Evolutionary conservation across 352 stramenopile genomes (phyloP).

Genomic region (Globisporangium megalacanthum): DNA sequence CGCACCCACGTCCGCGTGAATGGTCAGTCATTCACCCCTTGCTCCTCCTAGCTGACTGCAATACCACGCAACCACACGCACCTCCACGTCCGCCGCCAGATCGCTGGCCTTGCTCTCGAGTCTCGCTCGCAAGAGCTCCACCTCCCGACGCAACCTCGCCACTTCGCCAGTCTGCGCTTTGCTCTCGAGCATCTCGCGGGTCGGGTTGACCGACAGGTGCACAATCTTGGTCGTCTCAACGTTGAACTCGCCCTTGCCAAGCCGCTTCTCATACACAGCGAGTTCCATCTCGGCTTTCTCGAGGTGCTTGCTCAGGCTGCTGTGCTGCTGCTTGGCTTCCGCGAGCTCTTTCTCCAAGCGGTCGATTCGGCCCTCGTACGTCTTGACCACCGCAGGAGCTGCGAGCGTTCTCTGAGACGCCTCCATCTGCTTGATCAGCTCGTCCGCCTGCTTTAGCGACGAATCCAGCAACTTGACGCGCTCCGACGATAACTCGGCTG

Average conservation of each 20-base stretch:
- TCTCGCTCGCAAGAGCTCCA: constrained; percentile 42
- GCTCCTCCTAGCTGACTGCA: not conserved
- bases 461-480: constrained; percentile 39
- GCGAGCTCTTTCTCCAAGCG: constrained; percentile 40
- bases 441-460: constrained; percentile 40
- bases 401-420: constrained; percentile 25
- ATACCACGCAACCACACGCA: constrained; percentile 17
- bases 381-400: constrained; percentile 35
- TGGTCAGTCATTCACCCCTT: not conserved
- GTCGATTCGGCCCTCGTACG: constrained; percentile 43
- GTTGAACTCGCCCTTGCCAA: constrained; percentile 77
- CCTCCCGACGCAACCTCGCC: constrained; percentile 42
- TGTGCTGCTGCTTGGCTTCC: constrained; percentile 37
- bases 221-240: constrained; percentile 83
- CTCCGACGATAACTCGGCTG: constrained; percentile 19
- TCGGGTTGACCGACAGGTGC: constrained; percentile 82
- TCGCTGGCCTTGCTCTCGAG: constrained; percentile 27
- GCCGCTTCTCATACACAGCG: constrained; percentile 58
- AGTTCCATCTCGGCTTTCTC: constrained; percentile 63
- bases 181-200: constrained; percentile 49
- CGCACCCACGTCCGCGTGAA: not conserved
- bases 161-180: constrained; percentile 34
- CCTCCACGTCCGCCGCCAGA: constrained; percentile 23
- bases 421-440: constrained; percentile 40
- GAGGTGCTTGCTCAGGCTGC: constrained; percentile 48